phyloP scores from a whole-genome alignment of 2,329 filamentous ascomycete species.

The Blastomyces parvus region DNA sequence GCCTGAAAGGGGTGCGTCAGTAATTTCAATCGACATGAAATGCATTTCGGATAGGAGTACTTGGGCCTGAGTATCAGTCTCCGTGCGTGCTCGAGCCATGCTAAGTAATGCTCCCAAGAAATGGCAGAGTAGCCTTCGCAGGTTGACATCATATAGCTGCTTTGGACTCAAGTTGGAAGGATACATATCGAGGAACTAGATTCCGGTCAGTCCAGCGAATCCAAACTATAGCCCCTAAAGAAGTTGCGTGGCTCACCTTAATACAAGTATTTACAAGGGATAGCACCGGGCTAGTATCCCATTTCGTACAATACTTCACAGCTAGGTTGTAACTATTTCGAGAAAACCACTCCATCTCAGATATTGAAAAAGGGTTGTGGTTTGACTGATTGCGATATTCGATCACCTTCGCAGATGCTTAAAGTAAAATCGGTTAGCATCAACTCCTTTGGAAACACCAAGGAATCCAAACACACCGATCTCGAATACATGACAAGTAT shows the following conservation, averaged over 20 bases:
- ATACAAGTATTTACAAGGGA: slow-evolving; percentile 44
- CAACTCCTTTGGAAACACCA: neutral
- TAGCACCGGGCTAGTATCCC: slow-evolving; percentile 46
- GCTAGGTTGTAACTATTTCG: slow-evolving; percentile 72
- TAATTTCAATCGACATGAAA: neutral
- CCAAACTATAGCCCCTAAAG: too few species aligned
- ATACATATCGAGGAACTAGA: slow-evolving; percentile 35
- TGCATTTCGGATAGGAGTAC: slow-evolving; percentile 24
- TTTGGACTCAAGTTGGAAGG: slow-evolving; percentile 17
- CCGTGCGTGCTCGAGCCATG: slow-evolving; percentile 40
- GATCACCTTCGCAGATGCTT: slow-evolving; percentile 39
- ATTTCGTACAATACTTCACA: slow-evolving; percentile 51
- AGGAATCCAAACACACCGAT: slow-evolving; percentile 28
- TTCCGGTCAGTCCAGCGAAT: slow-evolving; percentile 26
- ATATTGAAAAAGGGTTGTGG: slow-evolving; percentile 46
- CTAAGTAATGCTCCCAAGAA: slow-evolving; percentile 50
- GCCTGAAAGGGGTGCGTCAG: slow-evolving; percentile 30
- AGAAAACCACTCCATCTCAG: slow-evolving; percentile 75
- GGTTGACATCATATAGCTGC: slow-evolving; percentile 39
- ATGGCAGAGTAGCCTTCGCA: slow-evolving; percentile 59
- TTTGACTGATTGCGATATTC: slow-evolving; percentile 34
- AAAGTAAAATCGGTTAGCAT: neutral
- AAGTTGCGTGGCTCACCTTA: slow-evolving; percentile 25
- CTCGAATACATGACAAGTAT: slow-evolving; percentile 50
- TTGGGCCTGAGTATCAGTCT: slow-evolving; percentile 32